Evolutionary conservation across 1,139 yeast species (phyloP).

Genomic region (Schizosaccharomyces versatilis): DNA sequence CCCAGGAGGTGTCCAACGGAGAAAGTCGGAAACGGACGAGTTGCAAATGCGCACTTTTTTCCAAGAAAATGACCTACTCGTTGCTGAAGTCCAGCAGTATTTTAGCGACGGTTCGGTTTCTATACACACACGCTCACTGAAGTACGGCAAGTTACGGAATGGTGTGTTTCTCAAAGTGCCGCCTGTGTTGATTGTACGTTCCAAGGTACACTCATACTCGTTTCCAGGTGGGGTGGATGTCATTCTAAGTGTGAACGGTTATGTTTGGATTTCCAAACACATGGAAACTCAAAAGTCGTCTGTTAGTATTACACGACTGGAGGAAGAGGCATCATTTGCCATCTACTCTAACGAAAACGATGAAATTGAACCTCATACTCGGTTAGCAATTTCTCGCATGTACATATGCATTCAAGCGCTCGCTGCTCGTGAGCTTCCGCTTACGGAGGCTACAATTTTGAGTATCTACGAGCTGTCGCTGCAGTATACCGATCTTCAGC

Average conservation of each 20-base stretch:
- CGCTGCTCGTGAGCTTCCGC: conserved; percentile 62
- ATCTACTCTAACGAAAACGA: conserved; percentile 86
- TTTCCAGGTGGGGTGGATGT: conserved; percentile 81
- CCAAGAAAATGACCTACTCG: conserved; percentile 89
- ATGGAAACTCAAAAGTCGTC: conserved; percentile 20
- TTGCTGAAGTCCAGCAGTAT: conserved; percentile 78
- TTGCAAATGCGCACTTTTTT: conserved; percentile 82
- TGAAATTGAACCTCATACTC: conserved; percentile 28
- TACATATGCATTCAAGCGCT: conserved; percentile 63
- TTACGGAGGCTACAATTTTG: conserved; percentile 56
- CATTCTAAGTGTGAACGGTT: conserved; percentile 86
- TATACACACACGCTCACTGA: conserved; percentile 78
- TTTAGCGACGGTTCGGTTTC: conserved; percentile 84
- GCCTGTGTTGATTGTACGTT: conserved; percentile 55
- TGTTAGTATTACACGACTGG: conserved; percentile 39
- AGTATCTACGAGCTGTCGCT: conserved; percentile 79
- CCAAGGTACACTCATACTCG: conserved; percentile 66
- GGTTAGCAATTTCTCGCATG: conserved; percentile 64
- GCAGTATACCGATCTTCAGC: conserved; percentile 52
- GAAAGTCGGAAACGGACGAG: conserved; percentile 89
- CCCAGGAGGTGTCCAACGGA: conserved; percentile 88
- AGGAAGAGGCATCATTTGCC: conserved; percentile 88
- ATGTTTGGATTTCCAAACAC: conserved; percentile 73
- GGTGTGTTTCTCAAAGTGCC: conserved; percentile 72
- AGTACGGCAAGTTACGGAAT: conserved; percentile 84